Evolutionary conservation across 169 alveolate genomes (phyloP).

Genomic region (Miamiensis avidus): DNA sequence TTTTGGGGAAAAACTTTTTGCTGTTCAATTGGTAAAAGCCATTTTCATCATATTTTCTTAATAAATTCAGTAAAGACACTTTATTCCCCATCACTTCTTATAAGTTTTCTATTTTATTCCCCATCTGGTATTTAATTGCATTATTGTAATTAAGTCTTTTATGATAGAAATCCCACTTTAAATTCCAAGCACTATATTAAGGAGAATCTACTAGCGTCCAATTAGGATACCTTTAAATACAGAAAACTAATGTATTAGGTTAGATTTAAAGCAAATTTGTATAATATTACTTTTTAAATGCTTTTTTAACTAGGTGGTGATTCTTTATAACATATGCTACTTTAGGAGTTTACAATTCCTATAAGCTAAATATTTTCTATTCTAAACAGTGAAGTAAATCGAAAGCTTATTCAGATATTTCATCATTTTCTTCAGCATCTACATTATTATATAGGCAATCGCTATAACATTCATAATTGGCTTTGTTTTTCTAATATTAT

Average conservation of each 20-base stretch:
- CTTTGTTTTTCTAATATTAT: no score
- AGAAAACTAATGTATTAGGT: no score
- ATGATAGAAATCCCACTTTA: not conserved
- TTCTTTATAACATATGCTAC: not conserved
- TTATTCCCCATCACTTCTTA: not conserved
- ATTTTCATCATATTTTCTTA: not conserved
- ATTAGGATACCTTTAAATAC: not conserved
- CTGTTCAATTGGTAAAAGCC: no score
- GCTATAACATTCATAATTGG: no score
- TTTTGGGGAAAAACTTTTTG: not conserved
- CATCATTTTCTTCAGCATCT: no score
- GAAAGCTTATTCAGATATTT: no score
- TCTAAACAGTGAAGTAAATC: no score
- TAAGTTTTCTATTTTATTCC: not conserved
- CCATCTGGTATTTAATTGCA: not conserved
- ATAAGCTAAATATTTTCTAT: no score
- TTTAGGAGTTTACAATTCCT: not conserved
- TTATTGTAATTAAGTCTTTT: not conserved
- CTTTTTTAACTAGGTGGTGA: not conserved
- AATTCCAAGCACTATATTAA: not conserved
- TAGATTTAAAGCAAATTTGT: no score
- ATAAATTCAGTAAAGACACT: no score
- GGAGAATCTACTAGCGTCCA: not conserved
- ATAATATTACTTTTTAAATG: no score
- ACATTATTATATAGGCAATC: no score